Evolutionary conservation across 441 rosid species (phyloP).

Genomic region (Theobroma grandiflorum): DNA sequence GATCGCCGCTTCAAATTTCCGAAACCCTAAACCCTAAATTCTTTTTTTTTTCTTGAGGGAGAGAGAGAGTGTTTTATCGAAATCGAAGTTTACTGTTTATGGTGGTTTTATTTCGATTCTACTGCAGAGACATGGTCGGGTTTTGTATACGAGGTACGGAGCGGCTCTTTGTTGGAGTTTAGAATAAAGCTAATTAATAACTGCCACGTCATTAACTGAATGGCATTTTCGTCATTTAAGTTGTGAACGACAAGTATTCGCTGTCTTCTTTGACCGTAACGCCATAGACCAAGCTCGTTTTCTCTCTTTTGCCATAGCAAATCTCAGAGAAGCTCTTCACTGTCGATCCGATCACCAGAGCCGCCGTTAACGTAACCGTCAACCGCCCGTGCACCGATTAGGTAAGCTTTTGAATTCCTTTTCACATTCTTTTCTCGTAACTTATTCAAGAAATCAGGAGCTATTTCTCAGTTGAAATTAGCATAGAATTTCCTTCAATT

Average conservation of each 20-base stretch:
- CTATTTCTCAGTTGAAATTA: neutral
- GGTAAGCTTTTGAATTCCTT: slow-evolving; percentile 14
- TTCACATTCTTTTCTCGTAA: neutral
- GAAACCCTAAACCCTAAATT: slow-evolving; percentile 15
- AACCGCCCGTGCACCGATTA: neutral
- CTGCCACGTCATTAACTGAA: neutral
- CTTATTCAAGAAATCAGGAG: slow-evolving; percentile 9
- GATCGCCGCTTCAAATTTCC: neutral
- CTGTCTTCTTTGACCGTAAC: slow-evolving; percentile 8
- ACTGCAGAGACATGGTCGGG: no score
- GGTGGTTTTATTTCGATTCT: neutral
- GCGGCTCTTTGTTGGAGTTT: neutral
- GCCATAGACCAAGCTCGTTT: neutral
- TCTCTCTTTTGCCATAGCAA: neutral
- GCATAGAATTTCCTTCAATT: slow-evolving; percentile 10
- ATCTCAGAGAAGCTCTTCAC: slow-evolving; percentile 1
- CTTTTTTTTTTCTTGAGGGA: no score
- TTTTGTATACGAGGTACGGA: neutral
- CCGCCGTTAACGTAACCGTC: neutral
- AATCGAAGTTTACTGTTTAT: neutral
- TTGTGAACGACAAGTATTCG: no score
- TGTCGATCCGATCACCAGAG: slow-evolving; percentile 7
- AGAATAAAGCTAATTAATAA: neutral
- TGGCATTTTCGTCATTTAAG: neutral
- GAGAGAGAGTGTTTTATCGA: neutral